These are phyloP conservation scores for Termitomyces sp. DNA, from an alignment of 768 basidiomycete genomes.

Conservation along the genomic window DNA sequence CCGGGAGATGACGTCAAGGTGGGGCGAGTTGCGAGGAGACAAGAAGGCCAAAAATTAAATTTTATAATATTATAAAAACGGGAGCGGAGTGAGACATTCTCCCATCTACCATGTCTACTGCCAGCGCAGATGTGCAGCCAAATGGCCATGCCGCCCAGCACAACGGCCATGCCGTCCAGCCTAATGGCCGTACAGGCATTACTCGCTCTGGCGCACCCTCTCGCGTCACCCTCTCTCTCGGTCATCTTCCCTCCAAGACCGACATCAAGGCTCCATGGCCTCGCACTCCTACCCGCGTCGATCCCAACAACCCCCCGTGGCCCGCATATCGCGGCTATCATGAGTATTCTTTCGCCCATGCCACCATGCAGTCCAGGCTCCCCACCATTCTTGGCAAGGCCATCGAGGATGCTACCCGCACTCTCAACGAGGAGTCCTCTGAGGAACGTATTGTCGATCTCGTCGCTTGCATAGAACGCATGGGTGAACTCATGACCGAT, in stretches of 20 bases:
- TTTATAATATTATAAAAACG: neutral
- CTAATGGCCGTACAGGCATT: neutral
- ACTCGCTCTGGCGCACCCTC: slow-evolving; percentile 37
- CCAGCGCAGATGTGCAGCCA: neutral
- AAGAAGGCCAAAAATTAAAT: neutral
- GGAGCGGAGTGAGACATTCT: neutral
- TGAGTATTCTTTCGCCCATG: slow-evolving; percentile 82
- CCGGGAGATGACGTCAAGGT: slow-evolving; percentile 9
- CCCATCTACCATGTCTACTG: slow-evolving; percentile 10
- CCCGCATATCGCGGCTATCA: slow-evolving; percentile 79
- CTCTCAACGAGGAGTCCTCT: slow-evolving; percentile 78
- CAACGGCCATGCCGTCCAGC: neutral
- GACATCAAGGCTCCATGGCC: slow-evolving; percentile 71
- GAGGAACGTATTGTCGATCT: slow-evolving; percentile 87
- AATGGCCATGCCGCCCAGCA: neutral
- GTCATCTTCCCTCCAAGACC: slow-evolving; percentile 70
- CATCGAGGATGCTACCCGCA: slow-evolving; percentile 86
- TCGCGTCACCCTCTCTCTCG: slow-evolving; percentile 66
- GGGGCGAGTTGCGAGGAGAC: neutral
- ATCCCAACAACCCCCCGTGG: slow-evolving; percentile 82
- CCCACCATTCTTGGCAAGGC: slow-evolving; percentile 96
- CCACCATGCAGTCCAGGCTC: slow-evolving; percentile 93
- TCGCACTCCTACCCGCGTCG: slow-evolving; percentile 69
- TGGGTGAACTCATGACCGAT: slow-evolving; percentile 87
- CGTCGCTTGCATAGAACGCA: slow-evolving; percentile 78